phyloP scores from a whole-genome alignment of 2,329 filamentous ascomycete species.

The Teratosphaeria gauchensis region DNA sequence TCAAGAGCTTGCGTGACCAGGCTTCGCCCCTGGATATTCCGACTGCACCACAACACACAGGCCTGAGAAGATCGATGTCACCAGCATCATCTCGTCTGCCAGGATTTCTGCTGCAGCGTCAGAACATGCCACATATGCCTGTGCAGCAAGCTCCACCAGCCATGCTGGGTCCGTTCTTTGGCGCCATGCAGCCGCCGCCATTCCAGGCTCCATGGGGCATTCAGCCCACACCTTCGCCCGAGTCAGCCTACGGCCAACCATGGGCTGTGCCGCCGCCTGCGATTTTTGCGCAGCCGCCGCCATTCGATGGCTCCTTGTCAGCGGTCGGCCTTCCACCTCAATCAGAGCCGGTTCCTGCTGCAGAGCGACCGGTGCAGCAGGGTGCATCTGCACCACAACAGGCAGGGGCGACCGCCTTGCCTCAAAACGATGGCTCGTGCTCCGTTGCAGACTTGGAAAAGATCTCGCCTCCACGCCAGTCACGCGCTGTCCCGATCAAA shows the following conservation, averaged over 20 bases:
- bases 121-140: constrained; percentile 1
- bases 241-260: constrained; percentile 10
- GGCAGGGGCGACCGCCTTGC: constrained; percentile 4
- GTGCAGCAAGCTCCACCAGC: not conserved
- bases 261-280: constrained; percentile 16
- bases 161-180: constrained; percentile 6
- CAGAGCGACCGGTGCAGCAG: not conserved
- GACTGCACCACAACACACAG: constrained; percentile 15
- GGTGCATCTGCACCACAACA: not conserved
- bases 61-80: constrained; percentile 13
- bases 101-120: constrained; percentile 14
- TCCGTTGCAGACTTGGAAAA: constrained; percentile 12
- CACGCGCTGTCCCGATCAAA: constrained; percentile 26
- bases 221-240: constrained; percentile 9
- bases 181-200: constrained; percentile 2
- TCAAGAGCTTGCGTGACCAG: constrained; percentile 24
- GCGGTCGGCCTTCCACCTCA: constrained; percentile 8
- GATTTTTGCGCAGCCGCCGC: constrained; percentile 16
- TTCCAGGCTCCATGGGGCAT: constrained; percentile 9
- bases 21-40: constrained; percentile 12
- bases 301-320: constrained; percentile 23
- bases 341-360: not conserved
- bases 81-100: constrained; percentile 14
- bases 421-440: constrained; percentile 18
- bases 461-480: constrained; percentile 14